phyloP scores from a whole-genome alignment of 192 early-diverging fungal genomes.

The Entrophospora sp. region DNA sequence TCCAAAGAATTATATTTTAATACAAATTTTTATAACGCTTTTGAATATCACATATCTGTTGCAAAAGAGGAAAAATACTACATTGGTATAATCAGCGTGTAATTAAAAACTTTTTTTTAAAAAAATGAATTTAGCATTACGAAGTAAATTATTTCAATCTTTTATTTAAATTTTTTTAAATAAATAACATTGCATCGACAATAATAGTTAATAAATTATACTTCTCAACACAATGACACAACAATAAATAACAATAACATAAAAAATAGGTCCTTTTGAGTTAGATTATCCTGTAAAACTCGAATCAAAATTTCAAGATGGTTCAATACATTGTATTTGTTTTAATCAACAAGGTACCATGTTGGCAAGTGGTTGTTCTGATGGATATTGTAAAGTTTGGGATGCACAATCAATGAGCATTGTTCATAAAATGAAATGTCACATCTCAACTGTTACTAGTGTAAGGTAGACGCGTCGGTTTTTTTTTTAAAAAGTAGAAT shows the following conservation, averaged over 20 bases:
- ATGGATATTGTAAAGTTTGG: slow-evolving; percentile 76
- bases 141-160: slow-evolving; percentile 1
- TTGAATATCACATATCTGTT: too few relatives aligned
- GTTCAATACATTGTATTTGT: slow-evolving; percentile 52
- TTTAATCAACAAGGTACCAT: slow-evolving; percentile 79
- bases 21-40: too few relatives aligned
- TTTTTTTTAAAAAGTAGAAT: not conserved
- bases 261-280: slow-evolving; percentile 60
- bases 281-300: slow-evolving; percentile 74
- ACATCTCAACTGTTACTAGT: slow-evolving; percentile 66
- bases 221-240: not conserved
- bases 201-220: not conserved
- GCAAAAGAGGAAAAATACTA: too few relatives aligned
- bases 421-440: slow-evolving; percentile 58
- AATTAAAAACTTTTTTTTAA: not conserved
- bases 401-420: slow-evolving; percentile 83
- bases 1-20: too few relatives aligned
- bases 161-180: not conserved
- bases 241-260: too few relatives aligned
- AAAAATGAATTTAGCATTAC: slow-evolving; percentile 1
- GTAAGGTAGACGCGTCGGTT: slow-evolving; percentile 69
- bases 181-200: not conserved
- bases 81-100: too few relatives aligned
- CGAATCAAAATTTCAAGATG: slow-evolving; percentile 65
- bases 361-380: slow-evolving; percentile 69